Base-by-base conservation (phyloP, 208 protist species). In the Wallacemonas sp. region DNA sequence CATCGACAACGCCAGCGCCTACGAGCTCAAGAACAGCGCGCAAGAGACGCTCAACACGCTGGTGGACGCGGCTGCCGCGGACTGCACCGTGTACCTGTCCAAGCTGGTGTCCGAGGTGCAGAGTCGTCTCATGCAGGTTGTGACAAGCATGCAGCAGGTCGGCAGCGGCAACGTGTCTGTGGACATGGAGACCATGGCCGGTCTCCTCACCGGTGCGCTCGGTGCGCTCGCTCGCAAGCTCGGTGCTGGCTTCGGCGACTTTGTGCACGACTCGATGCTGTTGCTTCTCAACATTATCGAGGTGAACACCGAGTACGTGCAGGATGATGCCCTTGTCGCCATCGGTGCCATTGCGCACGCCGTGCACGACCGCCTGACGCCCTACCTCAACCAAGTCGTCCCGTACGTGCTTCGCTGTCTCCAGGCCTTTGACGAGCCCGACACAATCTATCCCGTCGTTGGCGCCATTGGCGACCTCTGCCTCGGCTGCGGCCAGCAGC, bases 41-140 rank as follows among this genome's bases (percentile, higher is more conserved):
- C 98, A 98, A 68, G 96, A 98, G 65, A 93, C 95, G 27, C 71
- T 99, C 13, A 98, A 96, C 78, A 73, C 84, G 19, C 61, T 99
- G 22, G 83, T 99, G 45, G 83, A 91, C 59, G 91, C 90, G 21
- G 82, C 84, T 0, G 80, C 93, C 0, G 57, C 65, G 9, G 94
- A 98, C 69, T 81, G 79, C 39, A 60, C 71, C 26, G 61, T 68
- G 17, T 78, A 60, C 64, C 68, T 98, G 26, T 2, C 48, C 0
- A 54, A 75, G 19, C 82, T 98, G 22, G 79, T 94, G 19, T 84
- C 83, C n/a, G 67, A 83, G 34, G 65, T 98, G 29, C 72, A 89
- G 29, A 52, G 78, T 10, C 89, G 93, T 33, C 68, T 92, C 48
- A 2, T 29, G n/a, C 73, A 83, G 52, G 32, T 62, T 36, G 34